Evolutionary conservation across 2,329 filamentous ascomycete genomes (phyloP).

Genomic region (Cytospora schulzeri): DNA sequence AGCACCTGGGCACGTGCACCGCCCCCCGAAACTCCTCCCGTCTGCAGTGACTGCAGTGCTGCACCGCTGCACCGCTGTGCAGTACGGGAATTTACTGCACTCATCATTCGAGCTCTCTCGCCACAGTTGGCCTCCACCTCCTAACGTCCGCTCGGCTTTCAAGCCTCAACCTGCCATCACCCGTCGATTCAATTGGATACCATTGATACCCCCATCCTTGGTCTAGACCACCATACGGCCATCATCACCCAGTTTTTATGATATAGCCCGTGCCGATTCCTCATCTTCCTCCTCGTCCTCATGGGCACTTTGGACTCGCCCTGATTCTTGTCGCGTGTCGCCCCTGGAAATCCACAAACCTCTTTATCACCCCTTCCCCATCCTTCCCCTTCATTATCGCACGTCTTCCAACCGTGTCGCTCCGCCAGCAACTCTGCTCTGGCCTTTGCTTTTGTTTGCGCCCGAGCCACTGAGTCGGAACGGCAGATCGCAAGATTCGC

Average conservation of each 20-base stretch:
- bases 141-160: constrained; percentile 3
- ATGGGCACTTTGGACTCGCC: constrained; percentile 18
- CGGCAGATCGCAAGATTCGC: neutral
- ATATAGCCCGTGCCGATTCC: constrained; percentile 16
- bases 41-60: neutral
- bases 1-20: neutral
- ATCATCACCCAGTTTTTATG: constrained; percentile 19
- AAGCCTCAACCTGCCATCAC: constrained; percentile 25
- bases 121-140: constrained; percentile 20
- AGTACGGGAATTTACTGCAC: neutral
- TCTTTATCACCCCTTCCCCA: neutral
- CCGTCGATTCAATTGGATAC: constrained; percentile 22
- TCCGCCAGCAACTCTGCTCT: constrained; percentile 1
- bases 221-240: constrained; percentile 20
- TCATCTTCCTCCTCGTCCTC: constrained; percentile 1
- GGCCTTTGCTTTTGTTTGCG: neutral
- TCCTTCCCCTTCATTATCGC: neutral
- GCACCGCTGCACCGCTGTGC: too few species aligned
- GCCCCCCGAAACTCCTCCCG: neutral
- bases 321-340: constrained; percentile 19
- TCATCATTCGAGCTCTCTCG: constrained; percentile 23
- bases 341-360: neutral
- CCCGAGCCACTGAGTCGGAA: neutral
- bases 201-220: constrained; percentile 11
- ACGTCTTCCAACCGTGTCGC: neutral